These are phyloP conservation scores for Eleusine indica DNA, from an alignment of 176 grass and related monocot genomes.

Conservation along the genomic window DNA sequence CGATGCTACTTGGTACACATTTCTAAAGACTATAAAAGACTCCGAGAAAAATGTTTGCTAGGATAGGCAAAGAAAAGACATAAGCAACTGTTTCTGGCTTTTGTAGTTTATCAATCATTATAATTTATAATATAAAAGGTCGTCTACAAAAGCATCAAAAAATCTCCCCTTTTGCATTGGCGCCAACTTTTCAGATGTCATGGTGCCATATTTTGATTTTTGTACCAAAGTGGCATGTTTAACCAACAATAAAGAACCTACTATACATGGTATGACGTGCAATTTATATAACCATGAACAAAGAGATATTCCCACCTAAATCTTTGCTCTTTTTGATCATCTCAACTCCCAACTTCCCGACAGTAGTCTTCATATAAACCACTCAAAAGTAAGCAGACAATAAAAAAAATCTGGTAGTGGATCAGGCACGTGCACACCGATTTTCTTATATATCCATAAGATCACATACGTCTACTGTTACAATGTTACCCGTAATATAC, in stretches of 20 bases:
- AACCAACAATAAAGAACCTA: background rate
- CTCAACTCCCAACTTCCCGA: constrained; percentile 31
- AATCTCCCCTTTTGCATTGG: background rate
- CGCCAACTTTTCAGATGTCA: background rate
- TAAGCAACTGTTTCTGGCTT: no score
- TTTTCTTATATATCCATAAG: constrained; percentile 23
- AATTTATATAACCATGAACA: background rate
- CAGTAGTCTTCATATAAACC: constrained; percentile 14
- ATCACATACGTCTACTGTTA: constrained; percentile 7
- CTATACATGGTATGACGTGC: background rate
- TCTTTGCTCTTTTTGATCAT: constrained; percentile 27
- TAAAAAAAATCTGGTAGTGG: constrained; percentile 15
- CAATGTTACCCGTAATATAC: constrained; percentile 16
- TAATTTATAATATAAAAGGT: background rate
- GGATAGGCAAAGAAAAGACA: background rate
- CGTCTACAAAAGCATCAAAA: background rate
- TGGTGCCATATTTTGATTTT: background rate
- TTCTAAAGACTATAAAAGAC: background rate
- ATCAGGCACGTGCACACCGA: constrained; percentile 9
- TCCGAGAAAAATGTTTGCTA: background rate
- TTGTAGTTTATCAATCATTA: background rate
- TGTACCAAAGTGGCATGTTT: background rate
- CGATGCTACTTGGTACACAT: background rate
- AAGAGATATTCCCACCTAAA: constrained; percentile 30
- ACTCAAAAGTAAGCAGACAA: background rate